phyloP scores from a whole-genome alignment of 768 basidiomycete genomes.

The Mycena venus region DNA sequence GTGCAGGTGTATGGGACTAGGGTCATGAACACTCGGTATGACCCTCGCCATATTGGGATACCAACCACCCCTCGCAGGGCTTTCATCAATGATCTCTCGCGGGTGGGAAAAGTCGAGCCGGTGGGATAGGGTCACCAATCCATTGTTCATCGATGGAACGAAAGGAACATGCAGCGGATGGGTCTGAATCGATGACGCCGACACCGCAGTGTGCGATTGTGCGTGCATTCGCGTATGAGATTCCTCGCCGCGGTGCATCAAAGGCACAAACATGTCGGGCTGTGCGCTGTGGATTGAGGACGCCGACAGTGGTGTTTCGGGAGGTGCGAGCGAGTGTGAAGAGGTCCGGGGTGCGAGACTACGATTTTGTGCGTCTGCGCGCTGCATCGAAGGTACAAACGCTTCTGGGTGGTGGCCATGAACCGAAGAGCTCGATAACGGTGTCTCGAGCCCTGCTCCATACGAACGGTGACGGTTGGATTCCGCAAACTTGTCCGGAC shows the following conservation, averaged over 20 bases:
- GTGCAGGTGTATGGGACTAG: background rate
- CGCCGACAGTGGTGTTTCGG: slow-evolving; percentile 19
- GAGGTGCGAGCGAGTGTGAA: background rate
- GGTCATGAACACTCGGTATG: background rate
- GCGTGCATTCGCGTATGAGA: background rate
- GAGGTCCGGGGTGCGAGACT: background rate
- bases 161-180: background rate
- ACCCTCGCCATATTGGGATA: background rate
- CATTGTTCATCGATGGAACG: background rate
- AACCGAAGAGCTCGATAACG: slow-evolving; percentile 14
- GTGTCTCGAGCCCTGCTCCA: slow-evolving; percentile 12
- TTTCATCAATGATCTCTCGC: slow-evolving; percentile 4
- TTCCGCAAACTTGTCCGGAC: slow-evolving; percentile 3
- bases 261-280: background rate
- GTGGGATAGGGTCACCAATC: background rate
- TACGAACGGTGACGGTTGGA: background rate
- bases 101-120: slow-evolving; percentile 9
- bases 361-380: background rate
- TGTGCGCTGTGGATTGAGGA: background rate
- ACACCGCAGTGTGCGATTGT: slow-evolving; percentile 4
- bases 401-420: background rate
- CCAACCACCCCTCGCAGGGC: background rate
- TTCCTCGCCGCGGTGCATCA: slow-evolving; percentile 1
- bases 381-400: slow-evolving; percentile 13
- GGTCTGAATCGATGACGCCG: background rate